Evolutionary conservation across 768 basidiomycete genomes (phyloP).

Genomic region (Panaeolus papilionaceus): DNA sequence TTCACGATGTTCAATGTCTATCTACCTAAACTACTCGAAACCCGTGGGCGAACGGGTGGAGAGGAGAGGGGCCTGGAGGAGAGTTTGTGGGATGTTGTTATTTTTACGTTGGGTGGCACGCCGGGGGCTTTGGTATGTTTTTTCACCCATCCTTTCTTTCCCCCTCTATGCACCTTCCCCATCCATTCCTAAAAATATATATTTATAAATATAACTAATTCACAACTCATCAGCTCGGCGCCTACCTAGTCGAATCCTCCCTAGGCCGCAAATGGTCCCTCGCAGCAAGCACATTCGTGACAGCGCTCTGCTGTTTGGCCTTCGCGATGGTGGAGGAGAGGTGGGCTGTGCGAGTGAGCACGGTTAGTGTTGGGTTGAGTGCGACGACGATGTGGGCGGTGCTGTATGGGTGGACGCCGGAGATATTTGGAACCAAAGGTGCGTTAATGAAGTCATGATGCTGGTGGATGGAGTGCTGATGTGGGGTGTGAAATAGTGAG

Average conservation of each 20-base stretch:
- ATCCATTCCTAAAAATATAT: too few species aligned
- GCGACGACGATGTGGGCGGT: constrained; percentile 89
- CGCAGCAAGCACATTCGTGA: constrained; percentile 76
- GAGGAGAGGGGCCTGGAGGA: constrained; percentile 56
- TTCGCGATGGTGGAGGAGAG: constrained; percentile 68
- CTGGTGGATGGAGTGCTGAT: too few species aligned
- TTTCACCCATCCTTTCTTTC: not conserved
- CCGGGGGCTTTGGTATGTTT: constrained; percentile 79
- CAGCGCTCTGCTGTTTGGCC: constrained; percentile 73
- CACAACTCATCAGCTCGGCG: too few species aligned
- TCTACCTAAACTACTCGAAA: constrained; percentile 85
- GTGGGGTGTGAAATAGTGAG: constrained; percentile 53
- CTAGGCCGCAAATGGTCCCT: constrained; percentile 78
- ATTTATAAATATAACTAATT: too few species aligned
- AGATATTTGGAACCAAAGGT: constrained; percentile 85
- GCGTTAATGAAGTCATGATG: constrained; percentile 13
- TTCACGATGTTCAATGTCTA: constrained; percentile 96
- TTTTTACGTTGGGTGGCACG: constrained; percentile 85
- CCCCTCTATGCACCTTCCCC: too few species aligned
- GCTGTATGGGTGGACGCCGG: constrained; percentile 90
- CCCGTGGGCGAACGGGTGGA: constrained; percentile 37
- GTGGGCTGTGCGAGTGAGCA: constrained; percentile 67
- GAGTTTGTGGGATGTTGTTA: constrained; percentile 85
- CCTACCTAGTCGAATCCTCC: constrained; percentile 75
- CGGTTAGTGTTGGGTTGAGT: constrained; percentile 79